Evolutionary conservation across 306 rosid genomes (phyloP).

Genomic region (Dicorynia guianensis): DNA sequence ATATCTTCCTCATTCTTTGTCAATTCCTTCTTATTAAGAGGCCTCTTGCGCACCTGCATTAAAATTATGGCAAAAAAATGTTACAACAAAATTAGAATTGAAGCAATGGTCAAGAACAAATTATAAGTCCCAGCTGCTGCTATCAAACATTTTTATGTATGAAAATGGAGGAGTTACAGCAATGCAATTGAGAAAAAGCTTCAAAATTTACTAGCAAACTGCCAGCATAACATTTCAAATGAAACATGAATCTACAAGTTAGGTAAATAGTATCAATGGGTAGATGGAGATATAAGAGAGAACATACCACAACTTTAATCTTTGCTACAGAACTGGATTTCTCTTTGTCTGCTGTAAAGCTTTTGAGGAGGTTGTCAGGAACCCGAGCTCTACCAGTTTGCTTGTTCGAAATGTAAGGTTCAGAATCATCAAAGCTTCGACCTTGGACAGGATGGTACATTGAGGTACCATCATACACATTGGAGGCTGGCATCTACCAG

Average conservation of each 20-base stretch:
- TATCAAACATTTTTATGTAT: conserved; percentile 19
- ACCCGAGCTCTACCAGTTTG: conserved; percentile 72
- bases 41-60: conserved; percentile 96
- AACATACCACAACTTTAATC: conserved; percentile 99
- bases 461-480: conserved; percentile 54
- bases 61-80: conserved; percentile 15
- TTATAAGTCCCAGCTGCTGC: conserved; percentile 16
- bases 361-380: conserved; percentile 73
- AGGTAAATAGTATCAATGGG: conserved; percentile 9
- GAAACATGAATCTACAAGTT: background rate
- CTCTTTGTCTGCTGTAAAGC: conserved; percentile 85
- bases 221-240: conserved; percentile 28
- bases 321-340: conserved; percentile 89
- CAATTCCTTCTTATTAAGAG: conserved; percentile 90
- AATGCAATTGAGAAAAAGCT: conserved; percentile 9
- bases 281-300: conserved; percentile 27
- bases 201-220: conserved; percentile 15
- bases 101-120: background rate
- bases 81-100: conserved; percentile 16
- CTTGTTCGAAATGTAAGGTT: conserved; percentile 67
- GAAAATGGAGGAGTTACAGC: conserved; percentile 20
- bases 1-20: conserved; percentile 97
- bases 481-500: conserved; percentile 70
- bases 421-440: conserved; percentile 86
- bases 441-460: conserved; percentile 56